Percentiles rank a stretch among this genome's conserved stretches.
Evolutionary conservation across 345 rosid species (phyloP).

Genomic region (Salix koriyanagi): DNA sequence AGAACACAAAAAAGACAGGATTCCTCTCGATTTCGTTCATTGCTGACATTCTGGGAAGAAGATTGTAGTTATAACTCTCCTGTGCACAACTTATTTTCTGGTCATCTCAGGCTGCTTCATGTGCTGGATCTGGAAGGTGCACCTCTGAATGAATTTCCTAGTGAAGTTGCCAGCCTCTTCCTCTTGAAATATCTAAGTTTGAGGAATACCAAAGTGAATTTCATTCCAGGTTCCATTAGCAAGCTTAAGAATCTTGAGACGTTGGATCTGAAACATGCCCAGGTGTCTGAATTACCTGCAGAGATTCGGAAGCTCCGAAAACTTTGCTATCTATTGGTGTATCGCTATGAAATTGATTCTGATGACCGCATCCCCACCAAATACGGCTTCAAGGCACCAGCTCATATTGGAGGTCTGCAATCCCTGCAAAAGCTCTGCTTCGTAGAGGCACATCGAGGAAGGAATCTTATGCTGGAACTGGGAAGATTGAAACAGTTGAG

Average conservation of each 20-base stretch:
- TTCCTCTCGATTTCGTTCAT: not conserved
- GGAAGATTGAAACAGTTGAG: slow-evolving; percentile 19
- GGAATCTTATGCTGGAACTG: slow-evolving; percentile 1
- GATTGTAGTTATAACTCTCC: not conserved
- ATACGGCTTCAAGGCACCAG: slow-evolving; percentile 5
- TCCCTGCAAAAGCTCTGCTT: slow-evolving; percentile 21
- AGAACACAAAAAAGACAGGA: not conserved
- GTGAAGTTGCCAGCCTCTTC: not conserved
- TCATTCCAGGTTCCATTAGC: slow-evolving; percentile 14
- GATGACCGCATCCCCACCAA: not conserved
- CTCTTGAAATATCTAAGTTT: slow-evolving; percentile 13
- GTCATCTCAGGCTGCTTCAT: slow-evolving; percentile 10
- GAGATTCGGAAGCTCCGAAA: slow-evolving; percentile 18
- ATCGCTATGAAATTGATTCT: not conserved
- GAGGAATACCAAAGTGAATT: slow-evolving; percentile 12
- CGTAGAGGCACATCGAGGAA: slow-evolving; percentile 15
- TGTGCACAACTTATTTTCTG: not conserved
- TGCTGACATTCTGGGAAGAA: too few relatives aligned
- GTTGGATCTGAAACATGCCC: slow-evolving; percentile 22
- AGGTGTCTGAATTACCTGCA: slow-evolving; percentile 9
- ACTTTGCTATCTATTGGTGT: slow-evolving; percentile 12
- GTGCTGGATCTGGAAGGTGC: slow-evolving; percentile 18
- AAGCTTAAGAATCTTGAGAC: slow-evolving; percentile 26
- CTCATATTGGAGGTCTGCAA: slow-evolving; percentile 1
- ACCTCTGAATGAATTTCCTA: slow-evolving; percentile 18